These are phyloP conservation scores for Zygoascus biomembranicola DNA, from an alignment of 805 yeast genomes.

Conservation along the genomic window DNA sequence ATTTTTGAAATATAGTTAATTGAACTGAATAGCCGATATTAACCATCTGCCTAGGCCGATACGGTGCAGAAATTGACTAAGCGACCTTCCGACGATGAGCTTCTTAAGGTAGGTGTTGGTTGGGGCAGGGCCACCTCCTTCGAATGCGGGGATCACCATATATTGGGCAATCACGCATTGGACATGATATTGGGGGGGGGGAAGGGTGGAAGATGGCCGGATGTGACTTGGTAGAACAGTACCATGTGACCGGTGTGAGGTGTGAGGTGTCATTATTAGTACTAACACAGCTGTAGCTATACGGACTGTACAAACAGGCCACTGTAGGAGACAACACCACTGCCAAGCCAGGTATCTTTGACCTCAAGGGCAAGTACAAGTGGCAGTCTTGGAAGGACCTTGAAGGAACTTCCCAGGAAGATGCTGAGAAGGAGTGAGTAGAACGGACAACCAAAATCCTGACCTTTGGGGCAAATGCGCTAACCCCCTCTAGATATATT, in stretches of 20 bases:
- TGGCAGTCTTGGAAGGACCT: constrained; percentile 94
- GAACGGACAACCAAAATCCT: not conserved
- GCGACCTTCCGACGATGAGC: constrained; percentile 81
- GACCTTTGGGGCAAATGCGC: not conserved
- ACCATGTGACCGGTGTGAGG: not conserved
- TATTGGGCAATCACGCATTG: too few species aligned
- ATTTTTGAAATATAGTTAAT: too few species aligned
- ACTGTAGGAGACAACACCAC: constrained; percentile 91
- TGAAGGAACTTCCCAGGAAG: constrained; percentile 80
- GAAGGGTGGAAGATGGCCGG: too few species aligned
- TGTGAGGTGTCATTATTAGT: not conserved
- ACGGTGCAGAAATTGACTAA: constrained; percentile 66
- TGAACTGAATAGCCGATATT: not conserved
- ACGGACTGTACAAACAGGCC: constrained; percentile 94
- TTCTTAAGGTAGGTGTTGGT: constrained; percentile 40
- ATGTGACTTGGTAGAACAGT: not conserved
- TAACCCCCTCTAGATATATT: constrained; percentile 22
- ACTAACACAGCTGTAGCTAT: constrained; percentile 37
- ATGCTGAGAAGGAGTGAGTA: constrained; percentile 68
- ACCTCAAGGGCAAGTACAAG: constrained; percentile 91
- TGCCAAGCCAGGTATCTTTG: constrained; percentile 83
- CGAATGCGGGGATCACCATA: too few species aligned
- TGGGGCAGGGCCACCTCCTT: too few species aligned
- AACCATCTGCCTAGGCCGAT: constrained; percentile 49
- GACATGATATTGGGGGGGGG: too few species aligned